Percentiles rank a stretch among this genome's conserved stretches.
phyloP scores from a whole-genome alignment of 2,329 filamentous ascomycete species.

The Lomentospora prolificans region DNA sequence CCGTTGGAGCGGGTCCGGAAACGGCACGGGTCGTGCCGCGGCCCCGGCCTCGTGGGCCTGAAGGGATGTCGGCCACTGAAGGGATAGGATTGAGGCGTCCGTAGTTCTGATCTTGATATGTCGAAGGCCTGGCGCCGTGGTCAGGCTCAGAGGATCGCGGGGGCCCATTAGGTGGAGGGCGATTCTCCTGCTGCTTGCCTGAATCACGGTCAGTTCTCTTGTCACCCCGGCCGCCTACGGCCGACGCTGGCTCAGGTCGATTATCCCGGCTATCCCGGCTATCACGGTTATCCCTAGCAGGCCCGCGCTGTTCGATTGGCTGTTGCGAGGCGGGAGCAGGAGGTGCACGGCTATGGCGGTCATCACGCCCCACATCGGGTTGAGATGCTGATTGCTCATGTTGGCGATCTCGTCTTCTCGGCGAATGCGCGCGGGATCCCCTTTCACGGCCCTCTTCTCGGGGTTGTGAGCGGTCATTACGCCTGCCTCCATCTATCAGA shows the following conservation, averaged over 20 bases:
- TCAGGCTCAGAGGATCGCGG: constrained; percentile 34
- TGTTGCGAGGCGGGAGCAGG: constrained; percentile 13
- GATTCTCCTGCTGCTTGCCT: constrained; percentile 15
- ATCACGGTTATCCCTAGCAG: constrained; percentile 1
- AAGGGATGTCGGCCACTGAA: constrained; percentile 35
- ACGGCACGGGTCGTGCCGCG: constrained; percentile 29
- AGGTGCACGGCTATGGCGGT: constrained; percentile 34
- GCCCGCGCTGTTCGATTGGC: constrained; percentile 20
- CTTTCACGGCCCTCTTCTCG: constrained; percentile 37
- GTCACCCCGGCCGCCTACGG: constrained; percentile 22
- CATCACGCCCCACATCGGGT: constrained; percentile 32
- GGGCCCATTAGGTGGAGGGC: neutral
- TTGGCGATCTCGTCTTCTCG: constrained; percentile 29
- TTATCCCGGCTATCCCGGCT: constrained; percentile 11
- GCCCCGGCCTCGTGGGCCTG: constrained; percentile 45
- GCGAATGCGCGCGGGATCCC: constrained; percentile 34
- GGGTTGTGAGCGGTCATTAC: constrained; percentile 24
- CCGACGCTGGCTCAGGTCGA: constrained; percentile 22
- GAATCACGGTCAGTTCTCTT: constrained; percentile 29
- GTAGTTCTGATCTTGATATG: constrained; percentile 51
- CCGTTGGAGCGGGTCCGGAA: constrained; percentile 23
- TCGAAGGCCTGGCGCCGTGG: constrained; percentile 30
- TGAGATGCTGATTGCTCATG: constrained; percentile 20
- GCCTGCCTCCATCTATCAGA: constrained; percentile 28
- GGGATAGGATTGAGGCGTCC: constrained; percentile 48